These are phyloP conservation scores for Peterozyma xylosa DNA, from an alignment of 805 yeast genomes.

Conservation along the genomic window DNA sequence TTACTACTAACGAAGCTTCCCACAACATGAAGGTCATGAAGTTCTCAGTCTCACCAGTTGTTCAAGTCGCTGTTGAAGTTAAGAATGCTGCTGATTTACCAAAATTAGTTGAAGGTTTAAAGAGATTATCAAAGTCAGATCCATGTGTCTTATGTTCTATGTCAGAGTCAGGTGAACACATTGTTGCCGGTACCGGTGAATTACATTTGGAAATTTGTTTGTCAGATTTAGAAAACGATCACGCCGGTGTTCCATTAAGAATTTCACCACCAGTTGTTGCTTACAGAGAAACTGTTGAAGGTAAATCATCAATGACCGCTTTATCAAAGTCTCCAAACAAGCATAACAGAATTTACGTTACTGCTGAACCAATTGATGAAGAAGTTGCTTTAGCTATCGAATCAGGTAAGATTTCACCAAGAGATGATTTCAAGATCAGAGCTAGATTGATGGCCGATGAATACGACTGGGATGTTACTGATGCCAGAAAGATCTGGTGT, in stretches of 20 bases:
- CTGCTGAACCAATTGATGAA: conserved; percentile 94
- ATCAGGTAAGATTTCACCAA: conserved; percentile 83
- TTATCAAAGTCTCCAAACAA: conserved; percentile 99
- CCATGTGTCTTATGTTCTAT: conserved; percentile 92
- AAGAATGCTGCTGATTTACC: conserved; percentile 99
- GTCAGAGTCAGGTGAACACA: conserved; percentile 96
- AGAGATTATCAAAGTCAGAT: conserved; percentile 99
- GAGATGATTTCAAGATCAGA: conserved; percentile 98
- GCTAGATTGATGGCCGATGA: conserved; percentile 99
- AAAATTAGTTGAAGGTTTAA: conserved; percentile 99
- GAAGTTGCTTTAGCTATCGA: conserved; percentile 91
- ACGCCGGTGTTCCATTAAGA: conserved; percentile 98
- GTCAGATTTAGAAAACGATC: conserved; percentile 93
- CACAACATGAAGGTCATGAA: conserved; percentile 99
- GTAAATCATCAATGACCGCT: conserved; percentile 91
- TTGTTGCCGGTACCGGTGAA: conserved; percentile 99
- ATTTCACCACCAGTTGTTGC: conserved; percentile 97
- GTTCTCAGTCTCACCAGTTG: conserved; percentile 99
- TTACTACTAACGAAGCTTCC: conserved; percentile 92
- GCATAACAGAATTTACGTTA: conserved; percentile 99
- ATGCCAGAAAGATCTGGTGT: conserved; percentile 99
- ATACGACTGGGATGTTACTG: conserved; percentile 99
- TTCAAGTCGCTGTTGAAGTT: conserved; percentile 98
- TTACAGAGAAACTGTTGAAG: conserved; percentile 97
- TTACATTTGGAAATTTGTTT: conserved; percentile 98